These are phyloP conservation scores for Silene uniflora DNA, from an alignment of 148 eudicot genomes.

Conservation along the genomic window DNA sequence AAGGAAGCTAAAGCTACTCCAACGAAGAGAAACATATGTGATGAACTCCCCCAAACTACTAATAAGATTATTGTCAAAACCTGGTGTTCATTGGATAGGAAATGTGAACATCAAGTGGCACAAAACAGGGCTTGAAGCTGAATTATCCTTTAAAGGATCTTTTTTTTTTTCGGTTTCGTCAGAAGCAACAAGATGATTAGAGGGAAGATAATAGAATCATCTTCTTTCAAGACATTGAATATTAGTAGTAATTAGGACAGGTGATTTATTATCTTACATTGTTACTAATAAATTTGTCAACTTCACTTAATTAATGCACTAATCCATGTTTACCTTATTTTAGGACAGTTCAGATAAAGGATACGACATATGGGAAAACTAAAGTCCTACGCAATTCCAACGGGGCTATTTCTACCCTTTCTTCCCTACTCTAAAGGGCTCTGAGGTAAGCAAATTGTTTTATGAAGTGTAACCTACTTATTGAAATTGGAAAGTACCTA, in stretches of 20 bases:
- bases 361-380: slow-evolving; percentile 33
- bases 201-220: slow-evolving; percentile 53
- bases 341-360: slow-evolving; percentile 51
- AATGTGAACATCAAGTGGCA: slow-evolving; percentile 50
- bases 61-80: slow-evolving; percentile 61
- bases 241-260: slow-evolving; percentile 78
- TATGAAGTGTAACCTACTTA: too few species aligned
- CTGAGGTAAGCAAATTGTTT: slow-evolving; percentile 38
- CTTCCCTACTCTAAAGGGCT: slow-evolving; percentile 45
- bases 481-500: too few species aligned
- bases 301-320: too few species aligned
- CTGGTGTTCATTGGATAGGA: slow-evolving; percentile 67
- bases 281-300: too few species aligned
- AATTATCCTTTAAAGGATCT: slow-evolving; percentile 41
- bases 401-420: slow-evolving; percentile 46
- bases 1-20: slow-evolving; percentile 43
- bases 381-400: slow-evolving; percentile 54
- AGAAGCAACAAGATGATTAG: slow-evolving; percentile 37
- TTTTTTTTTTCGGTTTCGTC: slow-evolving; percentile 40
- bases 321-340: too few species aligned
- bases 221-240: slow-evolving; percentile 45
- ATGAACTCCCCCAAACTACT: slow-evolving; percentile 60
- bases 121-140: slow-evolving; percentile 65
- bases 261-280: too few species aligned
- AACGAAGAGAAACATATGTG: slow-evolving; percentile 52